Conservation (phyloP, 2,329 filamentous ascomycete genomes). For the Juglanconis oblonga region DNA sequence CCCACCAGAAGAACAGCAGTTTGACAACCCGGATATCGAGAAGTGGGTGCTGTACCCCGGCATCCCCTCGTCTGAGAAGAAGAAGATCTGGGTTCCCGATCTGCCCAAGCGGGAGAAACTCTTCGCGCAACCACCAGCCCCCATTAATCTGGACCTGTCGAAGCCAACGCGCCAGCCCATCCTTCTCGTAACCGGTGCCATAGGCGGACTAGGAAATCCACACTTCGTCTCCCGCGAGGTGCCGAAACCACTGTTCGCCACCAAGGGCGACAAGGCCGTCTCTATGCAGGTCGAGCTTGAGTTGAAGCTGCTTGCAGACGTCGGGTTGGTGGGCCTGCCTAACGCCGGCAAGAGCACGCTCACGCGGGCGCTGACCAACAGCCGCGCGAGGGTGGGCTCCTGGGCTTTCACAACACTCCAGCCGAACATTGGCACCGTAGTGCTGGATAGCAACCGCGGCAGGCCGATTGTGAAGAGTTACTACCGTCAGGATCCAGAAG, state of each 20-base stretch:
- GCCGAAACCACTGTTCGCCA: slow-evolving; percentile 80
- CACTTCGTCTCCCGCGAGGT: slow-evolving; percentile 81
- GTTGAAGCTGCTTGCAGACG: slow-evolving; percentile 90
- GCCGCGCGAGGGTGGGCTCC: slow-evolving; percentile 81
- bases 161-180: slow-evolving; percentile 79
- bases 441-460: slow-evolving; percentile 83
- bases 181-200: slow-evolving; percentile 79
- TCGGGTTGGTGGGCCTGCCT: slow-evolving; percentile 89
- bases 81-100: slow-evolving; percentile 45
- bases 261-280: slow-evolving; percentile 77
- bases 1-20: slow-evolving; percentile 39
- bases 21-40: slow-evolving; percentile 51
- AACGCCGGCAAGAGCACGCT: slow-evolving; percentile 97
- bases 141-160: slow-evolving; percentile 71
- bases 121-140: slow-evolving; percentile 67
- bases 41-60: slow-evolving; percentile 89
- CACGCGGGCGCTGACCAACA: slow-evolving; percentile 81
- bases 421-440: slow-evolving; percentile 93
- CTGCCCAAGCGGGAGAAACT: slow-evolving; percentile 50
- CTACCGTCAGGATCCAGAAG: slow-evolving; percentile 27
- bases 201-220: slow-evolving; percentile 89
- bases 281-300: slow-evolving; percentile 81
- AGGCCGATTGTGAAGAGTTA: slow-evolving; percentile 54
- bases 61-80: slow-evolving; percentile 67
- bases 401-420: slow-evolving; percentile 97